Base-by-base conservation (phyloP, 2,329 filamentous ascomycete genomes). In the Neonectria magnoliae region DNA sequence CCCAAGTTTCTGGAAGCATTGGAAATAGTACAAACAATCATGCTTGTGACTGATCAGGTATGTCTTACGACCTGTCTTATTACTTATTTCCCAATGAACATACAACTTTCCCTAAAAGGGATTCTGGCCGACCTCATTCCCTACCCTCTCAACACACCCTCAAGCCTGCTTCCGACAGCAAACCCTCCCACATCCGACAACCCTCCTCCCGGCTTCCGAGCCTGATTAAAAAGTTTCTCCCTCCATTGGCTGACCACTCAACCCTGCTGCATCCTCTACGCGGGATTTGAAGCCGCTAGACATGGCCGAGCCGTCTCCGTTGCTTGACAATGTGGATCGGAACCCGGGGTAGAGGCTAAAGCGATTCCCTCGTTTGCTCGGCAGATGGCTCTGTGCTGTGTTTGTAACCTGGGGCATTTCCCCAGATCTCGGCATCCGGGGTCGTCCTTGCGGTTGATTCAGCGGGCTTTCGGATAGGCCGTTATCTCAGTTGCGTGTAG, bases 401-500 rank as follows among this genome's bases (percentile, higher is more conserved):
- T 5, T 7, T 14, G 33, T 16, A 36, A 36, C 13, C 33, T 36
- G 33, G 33, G 33, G 33, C 25, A 29, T 16, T 45, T 42, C 52
- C 38, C 52, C 52, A 55, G 52, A 41, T 27, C 44, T 55, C 38
- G 52, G 52, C 38, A 44, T 29, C 27, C 14, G 38, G 16, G 52
- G 25, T n/a, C 11, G 11, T 11, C 50, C n/a, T n/a, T n/a, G n/a
- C n/a, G n/a, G n/a, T n/a, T n/a, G n/a, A n/a, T n/a, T n/a, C n/a
- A n/a, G n/a, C n/a, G n/a, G n/a, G n/a, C n/a, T 33, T 20, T 44
- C 22, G 25, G 36, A 55, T 4, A 16, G 22, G 16, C 20, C 36
- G 5, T 44, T 22, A 44, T 45, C 38, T 38, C 29, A 5, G 38
- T 44, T 41, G 9, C 18, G n/a, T 25, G 25, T 25, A 25, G 25